A percentile compares a stretch with the other conserved stretches of the same genome.
Conservation (phyloP, 2,329 filamentous ascomycete genomes). For the Fusarium austroafricanum region DNA sequence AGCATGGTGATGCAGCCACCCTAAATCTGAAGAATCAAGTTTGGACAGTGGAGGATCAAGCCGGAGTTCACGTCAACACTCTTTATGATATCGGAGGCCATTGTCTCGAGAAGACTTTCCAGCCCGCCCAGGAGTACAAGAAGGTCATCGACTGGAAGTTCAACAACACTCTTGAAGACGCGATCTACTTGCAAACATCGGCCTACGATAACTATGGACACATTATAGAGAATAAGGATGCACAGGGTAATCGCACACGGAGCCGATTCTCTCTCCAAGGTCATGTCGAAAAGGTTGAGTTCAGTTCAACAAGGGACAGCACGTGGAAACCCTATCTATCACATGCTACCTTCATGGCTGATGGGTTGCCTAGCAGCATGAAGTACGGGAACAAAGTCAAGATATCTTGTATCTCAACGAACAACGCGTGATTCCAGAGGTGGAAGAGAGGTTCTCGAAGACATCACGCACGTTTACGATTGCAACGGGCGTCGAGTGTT, state of each 20-base stretch:
- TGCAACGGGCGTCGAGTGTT: neutral
- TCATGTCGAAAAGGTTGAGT: neutral
- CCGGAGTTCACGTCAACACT: neutral
- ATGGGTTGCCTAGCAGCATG: rapidly evolving
- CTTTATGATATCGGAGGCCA: neutral
- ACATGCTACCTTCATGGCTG: neutral
- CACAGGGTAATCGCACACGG: neutral
- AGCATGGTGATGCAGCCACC: neutral
- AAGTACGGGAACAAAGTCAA: neutral
- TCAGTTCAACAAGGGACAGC: neutral
- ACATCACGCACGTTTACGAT: neutral
- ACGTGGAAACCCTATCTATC: neutral
- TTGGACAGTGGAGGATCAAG: neutral
- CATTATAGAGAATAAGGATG: neutral
- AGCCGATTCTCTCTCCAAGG: neutral
- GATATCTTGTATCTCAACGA: neutral
- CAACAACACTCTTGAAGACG: neutral
- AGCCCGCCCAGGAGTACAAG: neutral
- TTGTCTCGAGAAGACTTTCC: neutral
- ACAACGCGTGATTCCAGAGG: neutral
- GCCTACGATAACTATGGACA: neutral
- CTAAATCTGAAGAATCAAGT: neutral
- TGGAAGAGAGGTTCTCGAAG: neutral
- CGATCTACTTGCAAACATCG: neutral
- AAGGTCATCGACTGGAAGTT: neutral